Evolutionary conservation across 257 asterid species (phyloP).

Genomic region (Dorcoceras hygrometricum): DNA sequence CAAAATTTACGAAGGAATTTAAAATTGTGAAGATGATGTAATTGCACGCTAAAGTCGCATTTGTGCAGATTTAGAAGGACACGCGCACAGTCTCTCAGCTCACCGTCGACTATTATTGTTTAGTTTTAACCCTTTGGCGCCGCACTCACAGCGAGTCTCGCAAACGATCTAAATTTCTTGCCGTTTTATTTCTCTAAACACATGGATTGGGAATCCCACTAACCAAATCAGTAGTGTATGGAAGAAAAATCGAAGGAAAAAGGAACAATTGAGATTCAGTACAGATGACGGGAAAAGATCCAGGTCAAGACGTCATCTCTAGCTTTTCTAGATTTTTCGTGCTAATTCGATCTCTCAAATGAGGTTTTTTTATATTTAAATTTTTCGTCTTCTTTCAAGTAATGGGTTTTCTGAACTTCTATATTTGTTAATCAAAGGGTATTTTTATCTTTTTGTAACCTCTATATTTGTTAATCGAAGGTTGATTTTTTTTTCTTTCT

Average conservation of each 20-base stretch:
- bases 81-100: not conserved
- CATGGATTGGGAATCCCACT: not conserved
- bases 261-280: not conserved
- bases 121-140: not conserved
- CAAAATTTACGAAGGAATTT: too few relatives aligned
- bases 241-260: not conserved
- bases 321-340: not conserved
- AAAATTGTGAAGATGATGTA: too few relatives aligned
- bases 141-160: not conserved
- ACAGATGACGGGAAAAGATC: not conserved
- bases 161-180: not conserved
- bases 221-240: not conserved
- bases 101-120: not conserved
- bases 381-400: not conserved
- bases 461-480: not conserved
- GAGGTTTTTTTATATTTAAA: not conserved
- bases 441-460: not conserved
- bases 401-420: not conserved
- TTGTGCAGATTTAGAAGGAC: not conserved
- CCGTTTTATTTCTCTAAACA: not conserved
- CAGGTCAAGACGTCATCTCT: not conserved
- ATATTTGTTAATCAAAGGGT: not conserved
- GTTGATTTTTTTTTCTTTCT: not conserved
- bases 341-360: not conserved
- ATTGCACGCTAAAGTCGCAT: not conserved